Conservation (phyloP, 2,329 filamentous ascomycete species). For the Sarocladiaceae sp. region DNA sequence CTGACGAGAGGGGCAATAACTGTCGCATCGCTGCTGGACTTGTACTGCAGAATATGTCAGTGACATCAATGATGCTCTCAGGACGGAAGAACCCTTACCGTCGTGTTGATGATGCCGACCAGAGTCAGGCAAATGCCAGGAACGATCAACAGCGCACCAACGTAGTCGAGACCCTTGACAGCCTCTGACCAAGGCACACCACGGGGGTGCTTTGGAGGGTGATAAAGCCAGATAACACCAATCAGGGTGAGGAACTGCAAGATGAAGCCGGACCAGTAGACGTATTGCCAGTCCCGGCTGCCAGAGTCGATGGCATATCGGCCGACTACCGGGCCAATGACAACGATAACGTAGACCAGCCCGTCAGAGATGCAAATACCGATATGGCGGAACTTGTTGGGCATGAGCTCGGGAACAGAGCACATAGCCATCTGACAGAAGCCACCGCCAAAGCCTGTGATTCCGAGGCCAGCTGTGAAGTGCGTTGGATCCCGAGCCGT, state of each 20-base stretch:
- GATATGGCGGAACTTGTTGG: conserved; percentile 41
- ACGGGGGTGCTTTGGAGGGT: conserved; percentile 23
- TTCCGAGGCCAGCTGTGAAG: conserved; percentile 29
- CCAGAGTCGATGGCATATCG: conserved; percentile 30
- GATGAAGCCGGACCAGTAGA: conserved; percentile 36
- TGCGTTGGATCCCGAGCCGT: conserved; percentile 24
- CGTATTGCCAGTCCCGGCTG: conserved; percentile 31
- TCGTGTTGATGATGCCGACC: conserved; percentile 32
- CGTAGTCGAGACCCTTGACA: conserved; percentile 29
- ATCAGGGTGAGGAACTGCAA: conserved; percentile 34
- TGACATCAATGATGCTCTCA: conserved; percentile 15
- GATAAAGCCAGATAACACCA: conserved; percentile 31
- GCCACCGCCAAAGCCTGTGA: conserved; percentile 32
- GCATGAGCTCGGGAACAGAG: conserved; percentile 38
- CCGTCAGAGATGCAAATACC: conserved; percentile 31
- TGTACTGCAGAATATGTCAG: conserved; percentile 12
- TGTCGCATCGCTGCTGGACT: conserved; percentile 13
- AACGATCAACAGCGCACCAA: conserved; percentile 30
- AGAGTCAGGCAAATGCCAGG: conserved; percentile 27
- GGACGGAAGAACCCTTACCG: conserved; percentile 21
- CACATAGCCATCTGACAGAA: conserved; percentile 38
- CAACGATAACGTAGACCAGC: conserved; percentile 35
- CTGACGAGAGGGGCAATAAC: conserved; percentile 29
- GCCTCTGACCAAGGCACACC: conserved; percentile 27
- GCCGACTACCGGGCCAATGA: conserved; percentile 38